Evolutionary conservation across 768 basidiomycete genomes (phyloP).

Genomic region (Kwoniella dejecticola): DNA sequence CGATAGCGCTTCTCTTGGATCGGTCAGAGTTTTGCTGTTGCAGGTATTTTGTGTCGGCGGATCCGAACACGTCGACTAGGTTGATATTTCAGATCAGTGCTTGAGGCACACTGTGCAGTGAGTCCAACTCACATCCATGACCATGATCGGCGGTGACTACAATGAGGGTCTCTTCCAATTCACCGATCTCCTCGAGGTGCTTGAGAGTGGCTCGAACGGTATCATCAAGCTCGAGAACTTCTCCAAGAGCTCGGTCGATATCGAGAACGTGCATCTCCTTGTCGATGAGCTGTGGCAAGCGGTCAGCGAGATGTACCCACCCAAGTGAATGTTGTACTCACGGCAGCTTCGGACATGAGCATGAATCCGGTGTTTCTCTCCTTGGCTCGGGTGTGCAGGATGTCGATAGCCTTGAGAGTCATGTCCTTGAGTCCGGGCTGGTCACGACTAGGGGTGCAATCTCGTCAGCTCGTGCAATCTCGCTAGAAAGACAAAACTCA

Average conservation of each 20-base stretch:
- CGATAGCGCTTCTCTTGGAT: slow-evolving; percentile 55
- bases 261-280: slow-evolving; percentile 56
- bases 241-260: slow-evolving; percentile 56
- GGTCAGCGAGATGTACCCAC: neutral
- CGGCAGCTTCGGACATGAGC: slow-evolving; percentile 57
- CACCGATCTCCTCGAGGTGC: slow-evolving; percentile 54
- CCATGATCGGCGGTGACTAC: slow-evolving; percentile 56
- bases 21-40: slow-evolving; percentile 42
- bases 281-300: slow-evolving; percentile 20
- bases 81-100: neutral
- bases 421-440: slow-evolving; percentile 57
- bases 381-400: slow-evolving; percentile 52
- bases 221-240: slow-evolving; percentile 57
- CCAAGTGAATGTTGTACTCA: slow-evolving; percentile 25
- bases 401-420: slow-evolving; percentile 58
- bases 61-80: slow-evolving; percentile 55
- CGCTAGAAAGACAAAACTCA: neutral
- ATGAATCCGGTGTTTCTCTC: slow-evolving; percentile 52
- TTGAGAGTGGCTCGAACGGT: slow-evolving; percentile 52
- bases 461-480: neutral
- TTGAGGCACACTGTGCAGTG: slow-evolving; percentile 11
- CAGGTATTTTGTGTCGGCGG: slow-evolving; percentile 54
- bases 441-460: slow-evolving; percentile 27
- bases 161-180: slow-evolving; percentile 56
- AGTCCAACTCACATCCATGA: slow-evolving; percentile 28